Evolutionary conservation across 305 asterid genomes (phyloP).

Genomic region (Fraxinus paxiana): DNA sequence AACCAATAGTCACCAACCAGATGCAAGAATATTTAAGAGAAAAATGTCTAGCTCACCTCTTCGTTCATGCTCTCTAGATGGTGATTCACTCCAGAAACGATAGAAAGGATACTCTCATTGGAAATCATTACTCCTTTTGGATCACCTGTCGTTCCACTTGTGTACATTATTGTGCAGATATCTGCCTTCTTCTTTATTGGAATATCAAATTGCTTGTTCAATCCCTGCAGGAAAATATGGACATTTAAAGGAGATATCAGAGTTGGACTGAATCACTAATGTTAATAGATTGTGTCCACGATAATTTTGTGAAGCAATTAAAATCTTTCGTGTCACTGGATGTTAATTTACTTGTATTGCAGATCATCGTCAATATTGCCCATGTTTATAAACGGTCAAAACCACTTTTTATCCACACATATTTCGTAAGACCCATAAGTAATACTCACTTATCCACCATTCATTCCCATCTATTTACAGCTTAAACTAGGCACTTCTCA

Average conservation of each 20-base stretch:
- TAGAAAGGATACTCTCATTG: conserved; percentile 67
- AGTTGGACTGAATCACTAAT: neutral
- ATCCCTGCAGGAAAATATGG: conserved; percentile 39
- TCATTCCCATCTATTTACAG: neutral
- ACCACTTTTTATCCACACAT: neutral
- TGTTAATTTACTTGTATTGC: neutral
- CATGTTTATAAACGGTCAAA: neutral
- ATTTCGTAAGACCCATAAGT: neutral
- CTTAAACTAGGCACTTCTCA: neutral
- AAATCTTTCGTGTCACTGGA: neutral
- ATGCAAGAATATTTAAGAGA: neutral
- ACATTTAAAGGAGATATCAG: neutral
- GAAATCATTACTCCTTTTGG: conserved; percentile 78
- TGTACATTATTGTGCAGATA: conserved; percentile 81
- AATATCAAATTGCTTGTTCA: conserved; percentile 40
- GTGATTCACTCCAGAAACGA: conserved; percentile 66
- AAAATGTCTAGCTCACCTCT: conserved; percentile 41
- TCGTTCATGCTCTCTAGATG: conserved; percentile 59
- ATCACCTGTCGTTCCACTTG: conserved; percentile 89
- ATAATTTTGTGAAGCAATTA: neutral
- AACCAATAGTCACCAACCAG: neutral
- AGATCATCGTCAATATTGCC: neutral
- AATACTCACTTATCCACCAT: neutral
- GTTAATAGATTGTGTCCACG: neutral
- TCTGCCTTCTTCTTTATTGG: conserved; percentile 57